Conservation (phyloP, 352 stramenopile genomes). For the Aphanomyces euteiches region DNA sequence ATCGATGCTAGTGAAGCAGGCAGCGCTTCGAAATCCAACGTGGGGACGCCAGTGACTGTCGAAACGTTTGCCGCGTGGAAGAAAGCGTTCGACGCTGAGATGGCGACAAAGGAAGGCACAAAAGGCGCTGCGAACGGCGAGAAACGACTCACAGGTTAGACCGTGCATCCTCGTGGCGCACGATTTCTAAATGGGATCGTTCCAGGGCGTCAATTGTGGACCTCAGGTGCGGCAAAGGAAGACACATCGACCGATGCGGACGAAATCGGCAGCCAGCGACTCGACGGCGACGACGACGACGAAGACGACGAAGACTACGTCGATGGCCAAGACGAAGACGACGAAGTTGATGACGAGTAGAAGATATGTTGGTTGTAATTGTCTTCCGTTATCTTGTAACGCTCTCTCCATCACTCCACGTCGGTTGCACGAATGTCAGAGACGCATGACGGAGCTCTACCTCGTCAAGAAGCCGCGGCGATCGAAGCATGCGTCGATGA, state of each 20-base stretch:
- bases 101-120: slow-evolving; percentile 44
- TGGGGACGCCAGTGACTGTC: slow-evolving; percentile 75
- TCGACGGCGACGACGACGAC: slow-evolving; percentile 70
- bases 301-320: slow-evolving; percentile 61
- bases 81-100: slow-evolving; percentile 66
- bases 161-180: background rate
- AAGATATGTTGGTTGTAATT: background rate
- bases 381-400: no score
- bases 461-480: no score
- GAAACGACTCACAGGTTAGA: slow-evolving; percentile 52
- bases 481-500: no score
- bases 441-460: no score
- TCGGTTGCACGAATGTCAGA: no score
- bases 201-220: slow-evolving; percentile 63
- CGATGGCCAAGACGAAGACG: slow-evolving; percentile 37
- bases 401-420: no score
- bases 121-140: slow-evolving; percentile 73
- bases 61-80: slow-evolving; percentile 72
- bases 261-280: slow-evolving; percentile 58
- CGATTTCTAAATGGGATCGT: background rate
- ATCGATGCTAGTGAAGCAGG: slow-evolving; percentile 34
- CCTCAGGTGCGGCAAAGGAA: slow-evolving; percentile 62
- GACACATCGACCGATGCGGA: slow-evolving; percentile 43
- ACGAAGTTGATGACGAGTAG: slow-evolving; percentile 41
- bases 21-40: slow-evolving; percentile 38